Evolutionary conservation across 768 basidiomycete species (phyloP).

Genomic region (Termitomyces bulborhizus): DNA sequence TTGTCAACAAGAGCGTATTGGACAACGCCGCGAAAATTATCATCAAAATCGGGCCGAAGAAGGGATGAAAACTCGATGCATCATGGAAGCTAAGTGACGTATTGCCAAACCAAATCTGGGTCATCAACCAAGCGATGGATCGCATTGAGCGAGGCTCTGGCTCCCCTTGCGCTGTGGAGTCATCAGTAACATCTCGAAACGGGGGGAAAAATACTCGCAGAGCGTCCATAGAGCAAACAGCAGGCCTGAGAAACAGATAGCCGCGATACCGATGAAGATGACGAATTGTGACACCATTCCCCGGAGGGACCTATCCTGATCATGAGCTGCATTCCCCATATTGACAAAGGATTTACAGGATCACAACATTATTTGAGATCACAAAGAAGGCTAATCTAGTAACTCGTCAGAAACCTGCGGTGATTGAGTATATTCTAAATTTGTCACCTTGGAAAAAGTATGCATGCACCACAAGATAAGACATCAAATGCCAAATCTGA

Average conservation of each 20-base stretch:
- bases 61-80: conserved; percentile 54
- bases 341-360: conserved; percentile 46
- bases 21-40: conserved; percentile 72
- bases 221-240: conserved; percentile 47
- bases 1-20: conserved; percentile 75
- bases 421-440: background rate
- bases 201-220: conserved; percentile 14
- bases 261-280: conserved; percentile 73
- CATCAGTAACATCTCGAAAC: background rate
- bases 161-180: conserved; percentile 20
- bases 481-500: conserved; percentile 77
- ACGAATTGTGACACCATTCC: conserved; percentile 79
- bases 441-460: conserved; percentile 74
- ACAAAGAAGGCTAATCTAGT: conserved; percentile 72
- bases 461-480: conserved; percentile 78
- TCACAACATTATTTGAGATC: conserved; percentile 70
- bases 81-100: conserved; percentile 55
- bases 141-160: conserved; percentile 27
- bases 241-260: conserved; percentile 77
- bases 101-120: conserved; percentile 85
- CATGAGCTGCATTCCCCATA: background rate
- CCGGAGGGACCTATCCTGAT: conserved; percentile 55
- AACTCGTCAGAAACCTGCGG: background rate
- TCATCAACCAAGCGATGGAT: conserved; percentile 76
- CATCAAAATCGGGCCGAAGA: conserved; percentile 79